Evolutionary conservation across 2,329 filamentous ascomycete species (phyloP).

Genomic region (Balansia obtecta): DNA sequence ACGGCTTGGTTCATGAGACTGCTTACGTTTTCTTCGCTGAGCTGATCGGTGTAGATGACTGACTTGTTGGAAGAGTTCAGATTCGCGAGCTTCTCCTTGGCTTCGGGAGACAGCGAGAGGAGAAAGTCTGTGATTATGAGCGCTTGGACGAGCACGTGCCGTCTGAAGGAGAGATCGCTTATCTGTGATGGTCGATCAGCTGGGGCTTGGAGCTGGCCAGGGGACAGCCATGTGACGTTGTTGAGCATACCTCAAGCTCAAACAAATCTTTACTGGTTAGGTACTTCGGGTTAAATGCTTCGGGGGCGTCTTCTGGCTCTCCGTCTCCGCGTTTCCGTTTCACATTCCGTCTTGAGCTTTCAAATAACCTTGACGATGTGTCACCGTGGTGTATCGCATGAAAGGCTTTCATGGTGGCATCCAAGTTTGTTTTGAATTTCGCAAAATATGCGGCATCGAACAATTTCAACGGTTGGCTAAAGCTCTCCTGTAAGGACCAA

Average conservation of each 20-base stretch:
- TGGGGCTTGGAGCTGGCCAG: background rate
- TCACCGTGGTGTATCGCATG: slow-evolving; percentile 37
- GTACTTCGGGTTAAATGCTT: slow-evolving; percentile 85
- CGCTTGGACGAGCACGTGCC: slow-evolving; percentile 89
- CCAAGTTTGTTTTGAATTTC: slow-evolving; percentile 70
- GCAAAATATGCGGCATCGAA: slow-evolving; percentile 61
- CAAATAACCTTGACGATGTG: slow-evolving; percentile 37
- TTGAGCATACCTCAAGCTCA: slow-evolving; percentile 62
- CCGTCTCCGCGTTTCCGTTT: slow-evolving; percentile 58
- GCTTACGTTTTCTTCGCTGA: slow-evolving; percentile 74
- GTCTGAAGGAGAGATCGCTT: slow-evolving; percentile 84
- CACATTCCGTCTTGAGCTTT: slow-evolving; percentile 50
- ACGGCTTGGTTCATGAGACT: too few relatives aligned
- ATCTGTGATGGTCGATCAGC: slow-evolving; percentile 38
- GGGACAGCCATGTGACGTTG: background rate
- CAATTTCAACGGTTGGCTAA: slow-evolving; percentile 76
- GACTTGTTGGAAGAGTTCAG: slow-evolving; percentile 65
- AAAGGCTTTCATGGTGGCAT: slow-evolving; percentile 49
- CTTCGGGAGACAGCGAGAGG: slow-evolving; percentile 71
- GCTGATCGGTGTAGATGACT: slow-evolving; percentile 67
- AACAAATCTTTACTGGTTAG: slow-evolving; percentile 95
- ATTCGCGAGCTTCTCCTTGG: slow-evolving; percentile 66
- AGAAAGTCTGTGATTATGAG: slow-evolving; percentile 93
- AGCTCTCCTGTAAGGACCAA: slow-evolving; percentile 85
- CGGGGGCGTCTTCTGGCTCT: slow-evolving; percentile 35